Base-by-base conservation (phyloP, 805 yeast genomes). In the Blastobotrys americana region DNA sequence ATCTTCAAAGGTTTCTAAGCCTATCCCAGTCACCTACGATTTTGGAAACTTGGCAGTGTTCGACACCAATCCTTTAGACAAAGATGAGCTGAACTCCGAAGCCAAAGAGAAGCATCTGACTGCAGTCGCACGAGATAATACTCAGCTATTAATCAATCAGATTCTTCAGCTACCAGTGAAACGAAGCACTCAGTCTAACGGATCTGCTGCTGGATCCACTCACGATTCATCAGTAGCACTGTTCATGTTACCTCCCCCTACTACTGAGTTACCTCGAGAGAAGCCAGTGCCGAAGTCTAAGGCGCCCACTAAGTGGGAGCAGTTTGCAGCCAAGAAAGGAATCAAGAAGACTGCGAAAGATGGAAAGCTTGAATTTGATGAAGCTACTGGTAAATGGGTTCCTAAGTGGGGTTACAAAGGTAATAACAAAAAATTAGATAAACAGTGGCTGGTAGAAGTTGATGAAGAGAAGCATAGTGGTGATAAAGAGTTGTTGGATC, bases 331-430 rank as follows among this genome's bases (percentile, higher is more conserved):
- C 48, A 85, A 78, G 74, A 93, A 93, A 70, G 97, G 97, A 59
- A 93, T 93, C 63, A 73, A 83, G 67, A 76, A 94, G 68, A 89
- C 85, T 73, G 85, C 84, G 49, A 88, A 82, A 64, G 81, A 84
- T 22, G 96, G 95, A 39, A 93, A 86, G 68, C 71, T 82, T 76
- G 87, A 85, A 1, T 93, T 70, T 57, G 96, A 93, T 65, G 97
- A 93, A 65, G 93, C 76, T 25, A 68, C 77, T 23, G 89, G 90
- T 42, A 89, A 88, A 67, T 93, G 98, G 98, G 96, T 83, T 49
- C 90, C 95, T 57, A 90, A 88, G 67, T 93, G 98, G 98, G 99
- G 99, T 49, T 90, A 83, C 71, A 82, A 84, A 53, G 97, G 97
- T 59, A 78, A 79, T 67, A 93, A 93, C 67, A 90, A 93, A 69